Evolutionary conservation across 2,329 filamentous ascomycete genomes (phyloP).

Genomic region (Alternaria novae-zelandiae): DNA sequence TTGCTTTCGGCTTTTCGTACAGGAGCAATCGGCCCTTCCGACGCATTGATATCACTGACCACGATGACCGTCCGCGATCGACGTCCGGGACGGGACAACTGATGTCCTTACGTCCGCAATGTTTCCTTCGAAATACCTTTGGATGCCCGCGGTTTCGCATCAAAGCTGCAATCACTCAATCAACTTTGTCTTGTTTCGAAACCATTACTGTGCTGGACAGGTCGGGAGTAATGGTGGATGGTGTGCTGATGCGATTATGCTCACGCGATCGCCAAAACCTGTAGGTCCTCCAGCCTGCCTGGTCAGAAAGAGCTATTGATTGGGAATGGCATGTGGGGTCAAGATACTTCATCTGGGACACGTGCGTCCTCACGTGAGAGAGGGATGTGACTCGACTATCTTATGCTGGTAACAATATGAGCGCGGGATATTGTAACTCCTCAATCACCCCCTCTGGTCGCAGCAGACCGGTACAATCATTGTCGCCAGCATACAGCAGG

Average conservation of each 20-base stretch:
- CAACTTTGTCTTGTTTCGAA: neutral
- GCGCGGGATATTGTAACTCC: neutral
- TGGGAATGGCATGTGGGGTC: neutral
- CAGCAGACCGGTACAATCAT: neutral
- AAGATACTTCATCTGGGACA: neutral
- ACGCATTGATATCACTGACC: neutral
- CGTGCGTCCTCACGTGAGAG: neutral
- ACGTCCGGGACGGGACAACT: neutral
- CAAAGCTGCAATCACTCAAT: neutral
- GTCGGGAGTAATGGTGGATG: neutral
- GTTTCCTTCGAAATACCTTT: neutral
- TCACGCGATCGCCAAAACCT: neutral
- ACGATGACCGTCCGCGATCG: slow-evolving; percentile 2
- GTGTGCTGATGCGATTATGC: neutral
- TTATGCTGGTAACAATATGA: neutral
- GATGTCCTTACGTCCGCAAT: neutral
- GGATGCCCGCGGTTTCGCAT: neutral
- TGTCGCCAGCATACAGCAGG: neutral
- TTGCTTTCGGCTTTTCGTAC: slow-evolving; percentile 2
- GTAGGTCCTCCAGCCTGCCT: neutral
- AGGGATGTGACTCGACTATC: neutral
- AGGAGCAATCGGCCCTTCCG: neutral
- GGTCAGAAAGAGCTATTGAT: neutral
- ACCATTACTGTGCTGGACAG: neutral
- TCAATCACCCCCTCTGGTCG: neutral